A percentile compares a stretch with the other conserved stretches of the same genome.
These are phyloP conservation scores for Persicaria maculosa DNA, from an alignment of 148 eudicot species.

Conservation along the genomic window DNA sequence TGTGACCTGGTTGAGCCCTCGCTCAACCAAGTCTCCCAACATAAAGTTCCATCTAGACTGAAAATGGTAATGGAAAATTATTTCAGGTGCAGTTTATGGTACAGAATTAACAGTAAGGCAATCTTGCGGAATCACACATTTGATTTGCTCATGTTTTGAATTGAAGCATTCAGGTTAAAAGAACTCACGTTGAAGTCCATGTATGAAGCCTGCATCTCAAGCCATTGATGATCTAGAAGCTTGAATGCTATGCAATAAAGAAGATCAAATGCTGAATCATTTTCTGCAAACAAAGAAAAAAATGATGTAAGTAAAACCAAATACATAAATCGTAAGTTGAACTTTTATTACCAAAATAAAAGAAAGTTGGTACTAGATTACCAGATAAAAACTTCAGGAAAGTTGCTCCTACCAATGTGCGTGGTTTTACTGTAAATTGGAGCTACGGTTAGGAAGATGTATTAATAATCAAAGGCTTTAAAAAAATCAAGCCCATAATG, in stretches of 20 bases:
- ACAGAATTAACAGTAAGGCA: background rate
- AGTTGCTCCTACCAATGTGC: slow-evolving; percentile 69
- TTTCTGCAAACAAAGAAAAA: slow-evolving; percentile 42
- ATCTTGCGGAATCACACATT: background rate
- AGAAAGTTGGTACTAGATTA: slow-evolving; percentile 20
- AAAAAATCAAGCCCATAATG: background rate
- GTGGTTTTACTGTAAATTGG: slow-evolving; percentile 59
- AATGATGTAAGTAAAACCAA: background rate
- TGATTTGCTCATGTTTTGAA: background rate
- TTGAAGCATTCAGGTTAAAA: background rate
- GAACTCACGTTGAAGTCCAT: slow-evolving; percentile 96
- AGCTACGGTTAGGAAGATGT: slow-evolving; percentile 9
- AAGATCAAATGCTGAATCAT: slow-evolving; percentile 85
- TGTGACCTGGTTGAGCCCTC: background rate
- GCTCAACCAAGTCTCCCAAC: background rate
- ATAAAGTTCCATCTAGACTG: background rate
- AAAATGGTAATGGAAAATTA: background rate
- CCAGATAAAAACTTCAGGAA: slow-evolving; percentile 82
- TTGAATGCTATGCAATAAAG: slow-evolving; percentile 92
- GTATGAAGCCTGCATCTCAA: slow-evolving; percentile 92
- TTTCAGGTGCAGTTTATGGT: background rate
- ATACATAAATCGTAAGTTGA: background rate
- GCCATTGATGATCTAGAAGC: slow-evolving; percentile 91
- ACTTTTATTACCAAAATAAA: background rate
- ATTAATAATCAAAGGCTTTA: background rate